These are phyloP conservation scores for Arachnopeziza araneosa DNA, from an alignment of 2,329 filamentous ascomycete species.

Conservation along the genomic window DNA sequence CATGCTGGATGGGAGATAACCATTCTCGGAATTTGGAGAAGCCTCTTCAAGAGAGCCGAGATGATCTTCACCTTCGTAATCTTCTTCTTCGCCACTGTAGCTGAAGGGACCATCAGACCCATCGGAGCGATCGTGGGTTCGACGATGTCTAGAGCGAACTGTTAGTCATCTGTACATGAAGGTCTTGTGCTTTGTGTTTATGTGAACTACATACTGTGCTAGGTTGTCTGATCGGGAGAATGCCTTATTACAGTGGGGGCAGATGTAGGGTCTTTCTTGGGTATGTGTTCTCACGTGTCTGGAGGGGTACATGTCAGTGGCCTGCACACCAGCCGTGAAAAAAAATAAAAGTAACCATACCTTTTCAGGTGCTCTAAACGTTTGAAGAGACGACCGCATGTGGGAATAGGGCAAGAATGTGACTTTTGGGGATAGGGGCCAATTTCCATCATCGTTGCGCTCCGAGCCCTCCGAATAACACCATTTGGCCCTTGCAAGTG, in stretches of 20 bases:
- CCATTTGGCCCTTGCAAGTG: conserved; percentile 66
- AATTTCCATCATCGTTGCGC: conserved; percentile 93
- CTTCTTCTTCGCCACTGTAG: conserved; percentile 69
- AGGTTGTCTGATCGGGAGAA: conserved; percentile 98
- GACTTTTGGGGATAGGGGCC: conserved; percentile 96
- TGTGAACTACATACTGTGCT: conserved; percentile 68
- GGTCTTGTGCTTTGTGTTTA: conserved; percentile 32
- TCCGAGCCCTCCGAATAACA: conserved; percentile 82
- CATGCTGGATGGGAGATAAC: conserved; percentile 44
- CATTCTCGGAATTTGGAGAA: conserved; percentile 65
- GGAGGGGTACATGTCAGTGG: conserved; percentile 45
- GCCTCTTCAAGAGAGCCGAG: conserved; percentile 75
- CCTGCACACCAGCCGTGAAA: conserved; percentile 32
- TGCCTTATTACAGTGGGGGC: conserved; percentile 96
- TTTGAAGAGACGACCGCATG: conserved; percentile 96
- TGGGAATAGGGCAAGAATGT: conserved; percentile 98
- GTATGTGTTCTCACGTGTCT: conserved; percentile 99
- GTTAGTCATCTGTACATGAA: conserved; percentile 21
- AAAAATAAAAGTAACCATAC: conserved; percentile 58
- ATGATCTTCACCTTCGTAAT: conserved; percentile 76
- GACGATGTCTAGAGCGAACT: conserved; percentile 48
- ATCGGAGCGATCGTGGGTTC: conserved; percentile 77
- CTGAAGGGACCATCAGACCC: conserved; percentile 57
- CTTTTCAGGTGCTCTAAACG: conserved; percentile 97
- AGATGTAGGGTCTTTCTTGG: conserved; percentile 97